phyloP scores from a whole-genome alignment of 768 basidiomycete genomes.

The Obba rivulosa region DNA sequence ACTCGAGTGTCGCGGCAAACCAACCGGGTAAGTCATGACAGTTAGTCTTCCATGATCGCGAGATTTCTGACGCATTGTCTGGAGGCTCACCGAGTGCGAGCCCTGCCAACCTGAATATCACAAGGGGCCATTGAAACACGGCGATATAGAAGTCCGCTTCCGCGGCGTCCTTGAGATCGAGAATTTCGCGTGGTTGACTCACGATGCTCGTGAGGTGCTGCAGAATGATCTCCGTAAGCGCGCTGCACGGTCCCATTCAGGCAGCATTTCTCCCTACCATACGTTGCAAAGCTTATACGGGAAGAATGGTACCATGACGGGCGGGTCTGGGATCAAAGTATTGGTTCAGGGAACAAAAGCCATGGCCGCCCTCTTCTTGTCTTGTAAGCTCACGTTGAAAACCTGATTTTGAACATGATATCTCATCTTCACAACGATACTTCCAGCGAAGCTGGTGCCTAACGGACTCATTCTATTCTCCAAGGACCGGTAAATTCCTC shows the following conservation, averaged over 20 bases:
- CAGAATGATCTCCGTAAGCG: slow-evolving; percentile 40
- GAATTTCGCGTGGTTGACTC: slow-evolving; percentile 44
- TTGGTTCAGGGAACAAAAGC: slow-evolving; percentile 37
- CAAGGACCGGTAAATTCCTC: slow-evolving; percentile 23
- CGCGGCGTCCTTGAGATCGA: slow-evolving; percentile 46
- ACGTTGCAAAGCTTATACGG: slow-evolving; percentile 16
- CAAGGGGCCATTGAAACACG: not conserved
- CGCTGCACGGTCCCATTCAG: slow-evolving; percentile 18
- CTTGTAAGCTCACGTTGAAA: slow-evolving; percentile 24
- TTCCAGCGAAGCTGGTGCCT: slow-evolving; percentile 23
- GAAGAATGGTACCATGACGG: slow-evolving; percentile 8
- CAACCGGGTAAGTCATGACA: slow-evolving; percentile 10
- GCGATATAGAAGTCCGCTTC: slow-evolving; percentile 34
- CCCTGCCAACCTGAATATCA: slow-evolving; percentile 7
- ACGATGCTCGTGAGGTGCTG: slow-evolving; percentile 35
- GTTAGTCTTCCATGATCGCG: not conserved
- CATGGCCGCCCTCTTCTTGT: slow-evolving; percentile 36
- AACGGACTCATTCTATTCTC: slow-evolving; percentile 28
- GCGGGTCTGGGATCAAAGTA: slow-evolving; percentile 30
- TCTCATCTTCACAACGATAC: not conserved
- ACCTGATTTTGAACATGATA: not conserved
- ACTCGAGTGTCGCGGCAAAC: slow-evolving; percentile 8
- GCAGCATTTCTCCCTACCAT: slow-evolving; percentile 28
- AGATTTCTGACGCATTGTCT: no score
- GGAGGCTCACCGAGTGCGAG: slow-evolving; percentile 15